Percentiles rank a stretch among this genome's conserved stretches.
Conservation (phyloP, 2,329 filamentous ascomycete genomes). For the Arthrinium phaeospermum region DNA sequence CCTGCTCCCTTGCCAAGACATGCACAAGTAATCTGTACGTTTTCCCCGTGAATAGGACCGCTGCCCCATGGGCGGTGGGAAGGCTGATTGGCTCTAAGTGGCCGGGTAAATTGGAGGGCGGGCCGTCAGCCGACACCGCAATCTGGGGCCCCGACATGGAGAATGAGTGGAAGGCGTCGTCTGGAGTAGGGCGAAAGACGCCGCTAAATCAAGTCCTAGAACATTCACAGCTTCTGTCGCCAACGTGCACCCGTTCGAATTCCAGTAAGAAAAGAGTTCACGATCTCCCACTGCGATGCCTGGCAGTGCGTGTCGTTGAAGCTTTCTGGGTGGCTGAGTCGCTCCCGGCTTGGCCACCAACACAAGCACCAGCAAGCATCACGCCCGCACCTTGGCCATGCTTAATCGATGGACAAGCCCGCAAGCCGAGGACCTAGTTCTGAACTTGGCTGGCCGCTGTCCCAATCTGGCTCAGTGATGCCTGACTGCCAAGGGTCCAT, state of each 20-base stretch:
- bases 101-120: constrained; percentile 20
- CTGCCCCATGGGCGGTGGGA: constrained; percentile 17
- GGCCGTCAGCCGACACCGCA: constrained; percentile 20
- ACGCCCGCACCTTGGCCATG: background rate
- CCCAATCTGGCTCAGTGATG: background rate
- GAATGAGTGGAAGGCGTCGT: background rate
- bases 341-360: constrained; percentile 14
- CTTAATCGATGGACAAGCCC: background rate
- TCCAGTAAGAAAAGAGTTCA: too few species aligned
- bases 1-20: constrained; percentile 17
- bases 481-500: background rate
- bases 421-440: background rate
- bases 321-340: background rate
- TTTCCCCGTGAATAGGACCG: constrained; percentile 19
- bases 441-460: background rate
- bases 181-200: background rate
- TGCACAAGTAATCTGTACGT: background rate
- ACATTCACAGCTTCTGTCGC: background rate
- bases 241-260: background rate
- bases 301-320: constrained; percentile 2
- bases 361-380: constrained; percentile 6
- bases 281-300: background rate
- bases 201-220: background rate
- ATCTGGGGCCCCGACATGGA: constrained; percentile 18
- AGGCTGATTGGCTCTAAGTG: constrained; percentile 13